These are phyloP conservation scores for Fusarium agapanthi DNA, from an alignment of 2,329 filamentous ascomycete genomes.

Conservation along the genomic window DNA sequence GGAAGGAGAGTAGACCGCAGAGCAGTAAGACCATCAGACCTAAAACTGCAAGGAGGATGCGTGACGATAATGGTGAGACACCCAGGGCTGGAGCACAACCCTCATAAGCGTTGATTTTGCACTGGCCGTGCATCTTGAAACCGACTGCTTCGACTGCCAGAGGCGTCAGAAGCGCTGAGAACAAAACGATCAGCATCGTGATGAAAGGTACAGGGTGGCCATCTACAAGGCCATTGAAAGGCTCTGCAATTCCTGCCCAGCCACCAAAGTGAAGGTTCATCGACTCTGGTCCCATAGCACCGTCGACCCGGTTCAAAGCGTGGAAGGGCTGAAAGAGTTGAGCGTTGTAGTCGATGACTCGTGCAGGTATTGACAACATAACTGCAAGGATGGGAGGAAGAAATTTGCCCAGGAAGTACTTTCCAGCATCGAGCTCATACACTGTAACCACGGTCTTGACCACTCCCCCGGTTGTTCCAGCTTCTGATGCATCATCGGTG, in stretches of 20 bases:
- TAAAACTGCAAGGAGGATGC: conserved; percentile 31
- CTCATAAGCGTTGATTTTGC: conserved; percentile 25
- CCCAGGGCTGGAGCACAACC: conserved; percentile 39
- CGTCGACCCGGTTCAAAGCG: conserved; percentile 50
- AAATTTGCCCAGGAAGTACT: conserved; percentile 55
- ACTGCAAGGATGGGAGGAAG: conserved; percentile 54
- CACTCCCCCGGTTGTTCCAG: conserved; percentile 5
- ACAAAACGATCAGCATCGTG: conserved; percentile 40
- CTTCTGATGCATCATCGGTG: conserved; percentile 2
- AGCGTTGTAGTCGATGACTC: conserved; percentile 55
- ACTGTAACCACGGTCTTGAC: conserved; percentile 25
- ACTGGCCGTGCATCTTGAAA: conserved; percentile 40
- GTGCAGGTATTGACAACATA: conserved; percentile 52
- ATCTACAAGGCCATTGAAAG: conserved; percentile 45
- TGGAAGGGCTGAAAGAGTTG: conserved; percentile 58
- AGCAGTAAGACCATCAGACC: conserved; percentile 32
- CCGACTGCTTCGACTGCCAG: conserved; percentile 39
- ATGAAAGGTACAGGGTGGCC: conserved; percentile 42
- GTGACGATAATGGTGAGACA: conserved; percentile 31
- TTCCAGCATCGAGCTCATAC: conserved; percentile 28
- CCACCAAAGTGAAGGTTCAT: conserved; percentile 55
- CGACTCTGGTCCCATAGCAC: conserved; percentile 52
- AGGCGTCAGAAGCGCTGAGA: conserved; percentile 34
- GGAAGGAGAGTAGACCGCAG: conserved; percentile 28
- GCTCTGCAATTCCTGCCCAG: conserved; percentile 47